Percentiles rank a stretch among this genome's conserved stretches.
Evolutionary conservation across 495 filamentous ascomycete species (phyloP).

Genomic region (Aspergillus cavernicola): DNA sequence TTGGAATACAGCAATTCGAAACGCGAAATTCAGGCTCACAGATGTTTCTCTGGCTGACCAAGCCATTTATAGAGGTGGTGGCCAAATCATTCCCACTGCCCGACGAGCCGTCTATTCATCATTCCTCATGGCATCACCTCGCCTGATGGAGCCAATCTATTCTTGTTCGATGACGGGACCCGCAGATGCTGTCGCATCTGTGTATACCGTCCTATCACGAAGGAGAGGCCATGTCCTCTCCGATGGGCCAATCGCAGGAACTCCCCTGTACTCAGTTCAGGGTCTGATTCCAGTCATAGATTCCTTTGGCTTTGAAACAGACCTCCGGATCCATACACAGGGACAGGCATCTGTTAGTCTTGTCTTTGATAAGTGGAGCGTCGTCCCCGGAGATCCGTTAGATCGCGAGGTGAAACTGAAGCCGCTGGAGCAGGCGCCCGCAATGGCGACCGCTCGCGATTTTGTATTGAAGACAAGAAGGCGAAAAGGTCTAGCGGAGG

Average conservation of each 20-base stretch:
- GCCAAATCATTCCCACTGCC: constrained; percentile 94
- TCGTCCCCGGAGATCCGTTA: constrained; percentile 92
- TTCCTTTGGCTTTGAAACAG: constrained; percentile 95
- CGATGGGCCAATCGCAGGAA: constrained; percentile 91
- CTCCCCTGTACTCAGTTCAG: constrained; percentile 86
- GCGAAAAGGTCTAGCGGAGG: constrained; percentile 91
- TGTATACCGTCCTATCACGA: constrained; percentile 88
- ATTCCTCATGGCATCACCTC: constrained; percentile 93
- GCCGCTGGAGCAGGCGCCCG: constrained; percentile 80
- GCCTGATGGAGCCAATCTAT: constrained; percentile 95
- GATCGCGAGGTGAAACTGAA: constrained; percentile 79
- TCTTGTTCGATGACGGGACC: constrained; percentile 88
- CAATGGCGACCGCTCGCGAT: constrained; percentile 85
- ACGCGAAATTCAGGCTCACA: constrained; percentile 91
- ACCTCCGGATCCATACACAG: constrained; percentile 92
- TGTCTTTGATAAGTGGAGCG: constrained; percentile 94
- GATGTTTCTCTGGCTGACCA: constrained; percentile 83
- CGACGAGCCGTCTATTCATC: constrained; percentile 88
- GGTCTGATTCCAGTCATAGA: constrained; percentile 95
- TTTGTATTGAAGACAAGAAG: constrained; percentile 94
- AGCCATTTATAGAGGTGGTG: constrained; percentile 89
- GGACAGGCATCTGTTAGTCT: constrained; percentile 84
- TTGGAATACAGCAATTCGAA: constrained; percentile 70
- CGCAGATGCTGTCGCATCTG: constrained; percentile 78
- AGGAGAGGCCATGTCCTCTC: constrained; percentile 88